A percentile compares a stretch with the other conserved stretches of the same genome.
phyloP scores from a whole-genome alignment of 2,329 filamentous ascomycete genomes.

The Salinomyces thailandicus region DNA sequence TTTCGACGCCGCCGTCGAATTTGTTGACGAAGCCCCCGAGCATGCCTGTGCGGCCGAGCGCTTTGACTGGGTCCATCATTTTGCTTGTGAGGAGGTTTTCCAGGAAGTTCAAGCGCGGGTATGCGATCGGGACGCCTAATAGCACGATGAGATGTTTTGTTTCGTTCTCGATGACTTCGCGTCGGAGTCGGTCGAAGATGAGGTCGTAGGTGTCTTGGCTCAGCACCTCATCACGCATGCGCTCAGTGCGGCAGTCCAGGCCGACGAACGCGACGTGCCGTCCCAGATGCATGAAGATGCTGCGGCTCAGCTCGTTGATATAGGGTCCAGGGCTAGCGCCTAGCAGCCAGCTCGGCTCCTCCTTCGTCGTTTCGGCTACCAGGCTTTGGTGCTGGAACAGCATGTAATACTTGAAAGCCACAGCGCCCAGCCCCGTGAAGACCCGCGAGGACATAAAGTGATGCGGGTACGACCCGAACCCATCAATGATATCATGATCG shows the following conservation, averaged over 20 bases:
- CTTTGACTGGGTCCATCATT: constrained; percentile 80
- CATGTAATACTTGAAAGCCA: constrained; percentile 98
- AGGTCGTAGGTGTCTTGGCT: constrained; percentile 72
- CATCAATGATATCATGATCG: constrained; percentile 62
- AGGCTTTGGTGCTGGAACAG: constrained; percentile 95
- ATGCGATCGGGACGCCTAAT: constrained; percentile 55
- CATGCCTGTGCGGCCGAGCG: constrained; percentile 69
- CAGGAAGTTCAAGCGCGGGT: constrained; percentile 44
- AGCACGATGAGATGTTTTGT: constrained; percentile 86
- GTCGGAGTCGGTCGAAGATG: constrained; percentile 75
- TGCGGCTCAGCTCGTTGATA: constrained; percentile 76
- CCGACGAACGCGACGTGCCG: constrained; percentile 71
- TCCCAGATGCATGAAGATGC: constrained; percentile 75
- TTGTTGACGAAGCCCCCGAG: constrained; percentile 74
- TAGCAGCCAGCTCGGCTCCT: constrained; percentile 86
- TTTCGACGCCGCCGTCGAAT: constrained; percentile 84
- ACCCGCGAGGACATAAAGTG: constrained; percentile 85
- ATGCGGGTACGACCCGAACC: constrained; percentile 86
- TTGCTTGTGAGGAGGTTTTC: constrained; percentile 68
- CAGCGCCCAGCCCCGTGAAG: constrained; percentile 76
- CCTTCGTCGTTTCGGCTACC: constrained; percentile 63
- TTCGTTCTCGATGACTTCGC: constrained; percentile 62
- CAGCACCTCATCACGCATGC: constrained; percentile 72
- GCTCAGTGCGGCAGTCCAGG: constrained; percentile 82
- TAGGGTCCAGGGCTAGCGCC: constrained; percentile 75